Base-by-base conservation (phyloP, 495 filamentous ascomycete genomes). In the Haplographium delicatum region DNA sequence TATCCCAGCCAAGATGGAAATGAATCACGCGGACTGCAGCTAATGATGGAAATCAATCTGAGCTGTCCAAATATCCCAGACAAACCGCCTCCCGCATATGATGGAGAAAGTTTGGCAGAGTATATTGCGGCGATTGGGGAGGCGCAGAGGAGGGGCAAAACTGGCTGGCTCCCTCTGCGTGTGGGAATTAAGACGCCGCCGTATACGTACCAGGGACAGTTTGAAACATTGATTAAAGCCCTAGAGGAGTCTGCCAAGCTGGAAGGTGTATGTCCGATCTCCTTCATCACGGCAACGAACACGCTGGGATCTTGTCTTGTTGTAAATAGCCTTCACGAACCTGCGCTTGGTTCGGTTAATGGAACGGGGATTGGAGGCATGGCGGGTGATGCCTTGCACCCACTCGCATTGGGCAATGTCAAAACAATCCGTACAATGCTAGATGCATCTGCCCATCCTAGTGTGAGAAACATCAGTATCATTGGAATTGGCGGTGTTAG, bases 371-470 rank as follows among this genome's bases (percentile, higher is more conserved):
- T 86, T 5, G 84, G 85, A 0, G 85, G 84, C 0, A 64, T 88
- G 56, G 85, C 79, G 0, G 85, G 85, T 0, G 69, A 79, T 26
- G 73, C 81, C 39, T 61, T 89, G 44, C 85, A 88, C 65, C 82
- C 85, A 4, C 68, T 88, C 1, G 83, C 85, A n/a, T 60, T 89
- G 23, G 85, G 85, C 10, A 89, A 89, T 57, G 84, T 88, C 19
- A 64, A 61, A 33, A 81, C 77, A 6, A 65, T 88, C 16, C 62
- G 80, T 16, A 55, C 56, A 39, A 55, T 83, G 72, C 56, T 88
- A 24, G 75, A 82, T 56, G 65, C 65, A 44, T 25, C 33, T 2
- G 22, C 24, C 4, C 60, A 69, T 25, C 53, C 55, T 1, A 57
- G 65, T 40, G 44, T 83, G 41, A 54, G 59, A 11, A 62, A 68